Evolutionary conservation across 257 asterid genomes (phyloP), one percentile per base, ranked within the genome.

Genomic region (Lithospermum erythrorhizon): DNA sequence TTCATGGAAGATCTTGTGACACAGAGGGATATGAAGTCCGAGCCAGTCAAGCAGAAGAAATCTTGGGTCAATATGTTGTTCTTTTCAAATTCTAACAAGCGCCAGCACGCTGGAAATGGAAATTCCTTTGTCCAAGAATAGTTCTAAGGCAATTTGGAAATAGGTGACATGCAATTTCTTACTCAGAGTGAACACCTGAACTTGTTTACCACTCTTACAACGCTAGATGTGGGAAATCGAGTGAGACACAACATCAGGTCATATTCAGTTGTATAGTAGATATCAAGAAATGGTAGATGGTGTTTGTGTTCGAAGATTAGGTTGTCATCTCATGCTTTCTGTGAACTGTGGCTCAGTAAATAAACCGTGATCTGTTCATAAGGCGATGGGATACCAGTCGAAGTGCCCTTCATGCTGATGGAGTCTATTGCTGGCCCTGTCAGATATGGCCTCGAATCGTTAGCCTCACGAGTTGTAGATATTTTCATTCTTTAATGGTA

Each of bases 11-110:
- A 85, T 70, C 80, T 74, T 62, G 81, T 68, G 63, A 84, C 79
- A 17, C 83, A 83, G 78, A 83, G 83, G 75, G 89, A 81, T 21
- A 72, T 75, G n/a, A 85, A 78, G 75, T 29, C 81, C 10, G 83
- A 71, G 62, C 82, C 89, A 0, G 73, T 69, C 60, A 90, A 87
- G 80, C 77, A 80, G 58, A 87, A 87, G 77, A 90, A 85, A 72
- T 82, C 84, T 17, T 90, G 97, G 97, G 79, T 77, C 64, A 87
- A 71, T 6, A 76, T 81, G 19, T 85, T 89, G 80, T 90, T 66
- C 75, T 85, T 85, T 70, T 75, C 87, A 13, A 83, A 72, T 66
- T 84, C 96, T 29, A 87, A 87, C 78, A 90, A 87, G 74, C 90
- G 97, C 58, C 84, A 83, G 69, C 94, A 94, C 77, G 72, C 57